Base-by-base conservation (phyloP, 1,139 yeast genomes). In the Yamadazyma trypodendri region DNA sequence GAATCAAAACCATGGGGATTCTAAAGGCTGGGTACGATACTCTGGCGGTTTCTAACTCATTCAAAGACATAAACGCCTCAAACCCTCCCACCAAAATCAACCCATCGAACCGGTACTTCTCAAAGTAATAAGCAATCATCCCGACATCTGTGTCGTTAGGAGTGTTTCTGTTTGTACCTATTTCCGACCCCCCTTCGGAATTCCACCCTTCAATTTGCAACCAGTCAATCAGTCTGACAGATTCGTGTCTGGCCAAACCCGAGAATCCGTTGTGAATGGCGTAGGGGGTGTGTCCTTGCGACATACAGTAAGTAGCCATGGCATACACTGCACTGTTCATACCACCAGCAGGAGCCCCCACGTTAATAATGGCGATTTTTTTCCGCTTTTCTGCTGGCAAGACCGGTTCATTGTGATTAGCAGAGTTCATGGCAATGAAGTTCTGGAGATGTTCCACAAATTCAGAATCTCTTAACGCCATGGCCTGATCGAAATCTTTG, bases 331-430 rank as follows among this genome's bases (percentile, higher is more conserved):
- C 89, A 39, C 86, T 75, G 50, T 84, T 84, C 76, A 84, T 73
- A 38, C 89, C 92, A 40, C 89, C 86, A 13, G 90, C 84, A 21
- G 92, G 89, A 1, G 94, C 94, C 50, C 94, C 94, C 32, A 84
- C 82, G 51, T 84, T 85, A 28, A 84, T 75, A 39, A 84, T 77
- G 36, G 88, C 92, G 48, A 84, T 78, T 47, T 75, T 79, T 51
- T 80, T 69, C 46, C 83, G 69, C 51, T 82, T 65, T 18, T 63
- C 72, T 15, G 54, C 63, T 6, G 89, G 86, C 43, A 84, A 67
- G 2, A 58, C 49, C 20, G 79, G 79, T 41, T 78, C 78, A 53
- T 80, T 83, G 45, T 77, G 80, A 39, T 72, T 65, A 36, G 84
- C 80, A 32, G 85, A 73, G 37, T 84, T 77, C 62, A 68, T 70